phyloP scores from a whole-genome alignment of 495 filamentous ascomycete genomes.

The Xylaria nigripes region DNA sequence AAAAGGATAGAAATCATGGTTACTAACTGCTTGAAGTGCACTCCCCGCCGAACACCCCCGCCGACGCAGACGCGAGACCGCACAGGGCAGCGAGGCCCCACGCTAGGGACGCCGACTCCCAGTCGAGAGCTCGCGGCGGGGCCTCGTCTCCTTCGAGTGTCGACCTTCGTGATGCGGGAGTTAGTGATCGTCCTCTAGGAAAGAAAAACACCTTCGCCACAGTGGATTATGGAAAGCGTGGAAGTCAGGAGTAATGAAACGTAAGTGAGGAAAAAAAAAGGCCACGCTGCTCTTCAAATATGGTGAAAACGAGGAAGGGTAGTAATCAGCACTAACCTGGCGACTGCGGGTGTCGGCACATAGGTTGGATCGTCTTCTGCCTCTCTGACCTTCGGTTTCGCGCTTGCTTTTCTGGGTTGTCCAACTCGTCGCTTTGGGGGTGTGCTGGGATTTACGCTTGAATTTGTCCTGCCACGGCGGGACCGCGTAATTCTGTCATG shows the following conservation, averaged over 20 bases:
- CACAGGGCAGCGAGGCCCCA: conserved; percentile 36
- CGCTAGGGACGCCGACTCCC: conserved; percentile 38
- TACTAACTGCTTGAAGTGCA: conserved; percentile 21
- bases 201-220: no score
- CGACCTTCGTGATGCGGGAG: conserved; percentile 1
- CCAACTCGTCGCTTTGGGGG: conserved; percentile 14
- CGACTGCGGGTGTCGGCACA: conserved; percentile 19
- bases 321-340: neutral
- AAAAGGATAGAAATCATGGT: neutral
- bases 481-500: neutral
- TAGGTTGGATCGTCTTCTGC: conserved; percentile 24
- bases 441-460: neutral
- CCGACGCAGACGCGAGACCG: conserved; percentile 33
- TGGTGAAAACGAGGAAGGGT: no score
- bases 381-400: neutral
- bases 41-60: conserved; percentile 39
- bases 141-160: conserved; percentile 25
- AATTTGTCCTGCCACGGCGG: conserved; percentile 6
- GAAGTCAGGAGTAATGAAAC: no score
- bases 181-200: no score
- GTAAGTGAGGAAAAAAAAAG: no score
- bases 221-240: no score
- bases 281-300: no score
- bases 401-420: conserved; percentile 25
- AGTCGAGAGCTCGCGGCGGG: conserved; percentile 32